Percentiles rank a stretch among this genome's conserved stretches.
These are phyloP conservation scores for Arachis monticola DNA, from an alignment of 331 rosid species.

Conservation along the genomic window DNA sequence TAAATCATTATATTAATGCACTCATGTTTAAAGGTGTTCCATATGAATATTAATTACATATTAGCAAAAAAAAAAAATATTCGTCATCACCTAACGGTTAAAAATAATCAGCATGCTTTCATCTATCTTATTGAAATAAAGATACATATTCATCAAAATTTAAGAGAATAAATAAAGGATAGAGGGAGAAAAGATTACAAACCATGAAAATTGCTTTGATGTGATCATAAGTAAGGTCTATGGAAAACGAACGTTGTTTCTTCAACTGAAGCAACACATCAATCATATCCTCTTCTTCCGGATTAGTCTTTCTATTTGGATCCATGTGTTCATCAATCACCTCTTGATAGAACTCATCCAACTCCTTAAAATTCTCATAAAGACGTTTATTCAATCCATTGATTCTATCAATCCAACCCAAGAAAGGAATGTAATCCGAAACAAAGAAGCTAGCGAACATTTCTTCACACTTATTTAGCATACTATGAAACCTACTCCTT, in stretches of 20 bases:
- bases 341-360: conserved; percentile 20
- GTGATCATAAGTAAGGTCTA: conserved; percentile 1
- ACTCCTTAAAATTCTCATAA: background rate
- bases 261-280: conserved; percentile 31
- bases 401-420: conserved; percentile 36
- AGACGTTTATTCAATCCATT: conserved; percentile 6
- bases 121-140: no score
- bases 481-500: conserved; percentile 10
- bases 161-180: no score
- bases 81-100: no score
- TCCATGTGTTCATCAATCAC: no score
- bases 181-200: no score
- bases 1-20: no score
- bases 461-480: conserved; percentile 13
- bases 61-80: no score
- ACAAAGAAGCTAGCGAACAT: background rate
- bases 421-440: conserved; percentile 17
- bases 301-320: background rate
- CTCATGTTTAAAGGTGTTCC: no score
- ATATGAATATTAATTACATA: no score
- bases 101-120: no score
- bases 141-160: no score
- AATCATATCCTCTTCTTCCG: conserved; percentile 7
- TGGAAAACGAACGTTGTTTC: conserved; percentile 12
- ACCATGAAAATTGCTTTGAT: conserved; percentile 24